phyloP scores from a whole-genome alignment of 768 basidiomycete species.

The Termitomyces titanicus region DNA sequence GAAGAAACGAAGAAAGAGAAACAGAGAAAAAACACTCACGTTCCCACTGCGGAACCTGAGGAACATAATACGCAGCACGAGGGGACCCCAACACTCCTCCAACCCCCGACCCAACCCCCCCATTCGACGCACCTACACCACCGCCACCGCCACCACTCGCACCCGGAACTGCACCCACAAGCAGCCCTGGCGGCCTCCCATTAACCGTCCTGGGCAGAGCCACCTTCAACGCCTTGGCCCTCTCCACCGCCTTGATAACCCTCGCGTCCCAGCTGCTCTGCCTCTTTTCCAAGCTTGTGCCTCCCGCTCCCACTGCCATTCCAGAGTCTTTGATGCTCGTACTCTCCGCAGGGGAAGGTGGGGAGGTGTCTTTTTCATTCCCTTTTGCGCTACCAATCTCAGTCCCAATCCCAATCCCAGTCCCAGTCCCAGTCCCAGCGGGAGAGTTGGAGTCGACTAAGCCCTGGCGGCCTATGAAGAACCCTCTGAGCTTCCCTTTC shows the following conservation, averaged over 20 bases:
- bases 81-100: no score
- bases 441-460: no score
- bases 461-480: no score
- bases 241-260: constrained; percentile 11
- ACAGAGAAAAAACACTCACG: background rate
- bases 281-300: background rate
- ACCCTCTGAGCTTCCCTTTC: background rate
- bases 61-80: constrained; percentile 1
- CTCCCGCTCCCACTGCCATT: no score
- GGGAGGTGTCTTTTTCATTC: background rate
- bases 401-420: no score
- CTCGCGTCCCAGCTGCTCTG: constrained; percentile 10
- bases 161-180: background rate
- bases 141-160: no score
- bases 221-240: background rate
- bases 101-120: no score
- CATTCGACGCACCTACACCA: no score
- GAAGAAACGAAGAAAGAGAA: background rate
- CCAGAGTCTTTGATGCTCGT: no score
- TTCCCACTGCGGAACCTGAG: constrained; percentile 2
- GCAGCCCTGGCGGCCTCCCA: background rate
- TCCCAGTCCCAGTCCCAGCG: no score
- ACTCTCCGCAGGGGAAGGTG: background rate
- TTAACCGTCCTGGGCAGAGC: background rate
- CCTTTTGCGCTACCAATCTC: no score